Percentiles rank a stretch among this genome's conserved stretches.
Conservation (phyloP, 2,329 filamentous ascomycete genomes). For the Xylaria sp. region DNA sequence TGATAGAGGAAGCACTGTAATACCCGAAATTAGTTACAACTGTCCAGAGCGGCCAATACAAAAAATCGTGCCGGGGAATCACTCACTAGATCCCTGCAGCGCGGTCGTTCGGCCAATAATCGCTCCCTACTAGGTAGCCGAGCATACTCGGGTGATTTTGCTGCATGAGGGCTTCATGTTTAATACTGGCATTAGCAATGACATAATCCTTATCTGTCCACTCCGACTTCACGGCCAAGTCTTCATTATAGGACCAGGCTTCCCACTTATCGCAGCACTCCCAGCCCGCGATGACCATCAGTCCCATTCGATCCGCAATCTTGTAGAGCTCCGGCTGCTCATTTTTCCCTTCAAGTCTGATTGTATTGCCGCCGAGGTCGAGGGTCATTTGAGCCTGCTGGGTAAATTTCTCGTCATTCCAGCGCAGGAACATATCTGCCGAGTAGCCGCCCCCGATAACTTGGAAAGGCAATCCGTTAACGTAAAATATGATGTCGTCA, state of each 20-base stretch:
- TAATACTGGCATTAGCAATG: constrained; percentile 64
- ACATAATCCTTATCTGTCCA: constrained; percentile 66
- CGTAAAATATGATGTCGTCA: constrained; percentile 64
- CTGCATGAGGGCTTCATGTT: constrained; percentile 68
- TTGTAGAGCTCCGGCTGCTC: constrained; percentile 71
- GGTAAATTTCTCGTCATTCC: constrained; percentile 59
- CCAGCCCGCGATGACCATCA: constrained; percentile 72
- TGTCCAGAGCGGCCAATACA: neutral
- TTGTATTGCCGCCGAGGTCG: constrained; percentile 70
- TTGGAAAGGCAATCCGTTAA: constrained; percentile 68
- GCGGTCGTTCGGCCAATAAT: constrained; percentile 70
- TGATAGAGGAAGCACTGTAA: constrained; percentile 56
- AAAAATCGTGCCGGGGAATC: neutral
- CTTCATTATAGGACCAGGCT: constrained; percentile 68
- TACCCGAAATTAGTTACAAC: neutral
- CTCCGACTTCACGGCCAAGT: constrained; percentile 54
- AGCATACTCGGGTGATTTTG: constrained; percentile 69
- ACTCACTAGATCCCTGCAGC: constrained; percentile 53
- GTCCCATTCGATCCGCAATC: constrained; percentile 65
- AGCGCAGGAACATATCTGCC: constrained; percentile 70
- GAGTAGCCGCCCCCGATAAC: constrained; percentile 70
- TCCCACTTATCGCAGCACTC: constrained; percentile 77
- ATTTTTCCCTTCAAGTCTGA: constrained; percentile 72
- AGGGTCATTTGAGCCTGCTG: constrained; percentile 64
- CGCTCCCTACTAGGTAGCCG: constrained; percentile 68